These are phyloP conservation scores for Viscum album DNA, from an alignment of 177 flowering plant species.

Conservation along the genomic window DNA sequence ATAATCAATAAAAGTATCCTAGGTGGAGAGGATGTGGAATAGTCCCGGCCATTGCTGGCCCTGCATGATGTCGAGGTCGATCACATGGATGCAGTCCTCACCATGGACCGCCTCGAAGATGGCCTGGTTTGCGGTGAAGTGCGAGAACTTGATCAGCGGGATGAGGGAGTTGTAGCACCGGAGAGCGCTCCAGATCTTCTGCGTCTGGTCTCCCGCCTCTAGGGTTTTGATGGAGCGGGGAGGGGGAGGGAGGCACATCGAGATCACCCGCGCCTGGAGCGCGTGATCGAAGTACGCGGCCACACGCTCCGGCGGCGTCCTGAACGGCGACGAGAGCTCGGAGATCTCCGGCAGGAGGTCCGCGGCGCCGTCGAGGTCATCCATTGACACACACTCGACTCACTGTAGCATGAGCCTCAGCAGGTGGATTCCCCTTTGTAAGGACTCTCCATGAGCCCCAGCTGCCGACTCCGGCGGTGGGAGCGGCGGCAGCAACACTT, in stretches of 20 bases:
- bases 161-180: slow-evolving; percentile 66
- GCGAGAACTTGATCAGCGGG: slow-evolving; percentile 75
- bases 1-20: too few relatives aligned
- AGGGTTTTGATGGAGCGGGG: slow-evolving; percentile 22
- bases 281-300: slow-evolving; percentile 77
- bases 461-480: too few relatives aligned
- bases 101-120: slow-evolving; percentile 58
- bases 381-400: slow-evolving; percentile 66
- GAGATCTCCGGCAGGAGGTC: slow-evolving; percentile 56
- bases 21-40: slow-evolving; percentile 67
- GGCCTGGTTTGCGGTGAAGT: slow-evolving; percentile 88
- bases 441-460: neutral
- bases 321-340: slow-evolving; percentile 62
- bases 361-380: slow-evolving; percentile 44
- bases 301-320: slow-evolving; percentile 71
- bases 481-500: too few relatives aligned
- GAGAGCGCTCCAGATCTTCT: slow-evolving; percentile 40
- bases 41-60: slow-evolving; percentile 97
- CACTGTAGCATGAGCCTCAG: slow-evolving; percentile 62
- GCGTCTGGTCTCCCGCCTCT: slow-evolving; percentile 27
- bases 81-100: slow-evolving; percentile 57
- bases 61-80: slow-evolving; percentile 86
- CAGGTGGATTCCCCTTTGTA: slow-evolving; percentile 32
- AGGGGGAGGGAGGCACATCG: slow-evolving; percentile 42
- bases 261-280: slow-evolving; percentile 48